phyloP scores from a whole-genome alignment of 108 stramenopile genomes.

The Fragilariopsis cylindrus region DNA sequence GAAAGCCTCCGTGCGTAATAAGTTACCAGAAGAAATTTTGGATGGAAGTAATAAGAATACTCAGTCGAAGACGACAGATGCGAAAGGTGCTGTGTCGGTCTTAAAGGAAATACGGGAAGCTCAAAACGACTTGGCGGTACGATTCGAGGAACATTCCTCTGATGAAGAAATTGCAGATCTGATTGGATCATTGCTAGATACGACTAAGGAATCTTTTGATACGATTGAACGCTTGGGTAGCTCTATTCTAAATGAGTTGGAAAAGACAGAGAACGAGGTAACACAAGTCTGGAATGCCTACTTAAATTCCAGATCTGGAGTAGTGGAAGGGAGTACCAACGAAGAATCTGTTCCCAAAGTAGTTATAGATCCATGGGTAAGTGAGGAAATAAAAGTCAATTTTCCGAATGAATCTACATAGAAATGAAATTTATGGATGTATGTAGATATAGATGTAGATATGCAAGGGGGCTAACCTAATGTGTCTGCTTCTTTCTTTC shows the following conservation, averaged over 20 bases:
- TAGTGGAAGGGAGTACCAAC: not conserved
- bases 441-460: not conserved
- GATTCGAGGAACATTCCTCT: slow-evolving; percentile 38
- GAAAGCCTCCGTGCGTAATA: slow-evolving; percentile 7
- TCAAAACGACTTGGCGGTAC: slow-evolving; percentile 28
- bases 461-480: not conserved
- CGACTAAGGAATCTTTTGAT: slow-evolving; percentile 43
- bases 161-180: slow-evolving; percentile 36
- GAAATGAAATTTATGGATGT: not conserved
- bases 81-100: slow-evolving; percentile 13
- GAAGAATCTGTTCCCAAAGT: not conserved
- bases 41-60: not conserved
- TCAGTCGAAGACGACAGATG: not conserved
- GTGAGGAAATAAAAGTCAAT: not conserved
- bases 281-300: slow-evolving; percentile 53
- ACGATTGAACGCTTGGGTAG: slow-evolving; percentile 67
- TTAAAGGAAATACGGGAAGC: slow-evolving; percentile 32
- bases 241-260: slow-evolving; percentile 64
- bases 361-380: slow-evolving; percentile 28
- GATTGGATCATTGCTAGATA: slow-evolving; percentile 40
- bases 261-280: slow-evolving; percentile 72
- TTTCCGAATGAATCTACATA: not conserved
- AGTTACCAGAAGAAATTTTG: not conserved
- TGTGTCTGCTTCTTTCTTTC: not conserved
- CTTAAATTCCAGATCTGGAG: slow-evolving; percentile 6